These are phyloP conservation scores for Morella rubra DNA, from an alignment of 306 rosid genomes.

Conservation along the genomic window DNA sequence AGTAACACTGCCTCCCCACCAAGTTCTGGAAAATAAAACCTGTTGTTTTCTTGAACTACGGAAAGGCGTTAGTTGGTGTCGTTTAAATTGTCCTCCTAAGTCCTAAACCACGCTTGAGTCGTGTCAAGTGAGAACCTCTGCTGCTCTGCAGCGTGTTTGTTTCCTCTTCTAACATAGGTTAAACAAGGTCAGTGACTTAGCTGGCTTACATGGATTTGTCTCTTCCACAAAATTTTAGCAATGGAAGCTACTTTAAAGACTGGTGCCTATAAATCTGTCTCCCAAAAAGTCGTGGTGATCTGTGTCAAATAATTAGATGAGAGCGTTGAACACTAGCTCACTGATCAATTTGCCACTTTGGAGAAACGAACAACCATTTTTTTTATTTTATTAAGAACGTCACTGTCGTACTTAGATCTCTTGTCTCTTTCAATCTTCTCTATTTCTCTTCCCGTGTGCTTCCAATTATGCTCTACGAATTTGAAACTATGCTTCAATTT, in stretches of 20 bases:
- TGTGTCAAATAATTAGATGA: background rate
- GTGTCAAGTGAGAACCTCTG: slow-evolving; percentile 1
- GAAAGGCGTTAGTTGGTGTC: background rate
- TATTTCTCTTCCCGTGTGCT: background rate
- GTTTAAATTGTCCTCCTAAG: background rate
- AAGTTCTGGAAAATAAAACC: background rate
- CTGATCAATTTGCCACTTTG: slow-evolving; percentile 30
- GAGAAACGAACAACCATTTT: slow-evolving; percentile 42
- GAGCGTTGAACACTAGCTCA: background rate
- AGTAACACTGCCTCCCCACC: background rate
- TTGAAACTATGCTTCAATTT: too few species aligned
- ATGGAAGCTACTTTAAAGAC: slow-evolving; percentile 21
- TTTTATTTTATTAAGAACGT: too few species aligned
- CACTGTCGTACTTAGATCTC: background rate
- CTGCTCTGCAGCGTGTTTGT: background rate
- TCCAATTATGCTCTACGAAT: too few species aligned
- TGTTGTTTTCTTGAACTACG: background rate
- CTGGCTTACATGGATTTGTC: slow-evolving; percentile 16
- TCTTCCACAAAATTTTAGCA: slow-evolving; percentile 10
- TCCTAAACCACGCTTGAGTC: too few species aligned
- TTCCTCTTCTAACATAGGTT: background rate
- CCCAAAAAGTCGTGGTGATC: background rate
- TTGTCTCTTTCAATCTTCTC: too few species aligned
- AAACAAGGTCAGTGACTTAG: slow-evolving; percentile 1
- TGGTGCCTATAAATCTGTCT: slow-evolving; percentile 21